Base-by-base conservation (phyloP, 768 basidiomycete species). In the Pleurotus cornucopiae region DNA sequence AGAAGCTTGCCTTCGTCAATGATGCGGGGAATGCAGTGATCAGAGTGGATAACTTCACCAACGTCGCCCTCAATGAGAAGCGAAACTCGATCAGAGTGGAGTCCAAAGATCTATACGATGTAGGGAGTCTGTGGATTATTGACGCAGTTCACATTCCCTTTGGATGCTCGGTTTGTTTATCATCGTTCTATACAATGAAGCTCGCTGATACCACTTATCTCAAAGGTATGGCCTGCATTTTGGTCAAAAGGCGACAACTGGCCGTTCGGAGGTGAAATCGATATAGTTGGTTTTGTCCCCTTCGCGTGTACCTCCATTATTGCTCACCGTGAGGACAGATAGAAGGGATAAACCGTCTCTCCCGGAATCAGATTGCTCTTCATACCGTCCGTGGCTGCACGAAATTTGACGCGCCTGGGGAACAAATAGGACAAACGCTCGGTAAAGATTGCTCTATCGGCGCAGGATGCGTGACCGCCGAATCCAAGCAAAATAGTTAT, bases 311-410 rank as follows among this genome's bases (percentile, higher is more conserved):
- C 16, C 5, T 23, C 12, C 9, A 23, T 34, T 34, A 34, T 34
- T 34, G 14, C n/a, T n/a, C 16, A 26, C 26, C 21, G 26, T 52
- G 16, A 13, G 37, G 26, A 21, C 39, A 53, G 51, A 21, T 59
- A 21, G 58, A 59, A 49, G 48, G 48, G 26, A 56, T 59, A 59
- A 94, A 94, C 69, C 65, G 79, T 48, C 78, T 79, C 41, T 74
- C 75, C 2, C 71, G 74, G 54, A 89, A 86, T 59, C 86, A 88
- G 65, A 83, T 88, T 77, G 78, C 76, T 5, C 71, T 93, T 13
- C 91, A 93, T 67, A 89, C 89, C 0, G 73, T 76, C 40, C 67
- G 80, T 0, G 83, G 84, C 4, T 87, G 87, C 67, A 78, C 67
- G 0, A 78, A 81, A 62, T 68, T 74, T 21, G 71, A 73, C 38